Base-by-base conservation (phyloP, 2,329 filamentous ascomycete species). In the Colletotrichum shisoi region DNA sequence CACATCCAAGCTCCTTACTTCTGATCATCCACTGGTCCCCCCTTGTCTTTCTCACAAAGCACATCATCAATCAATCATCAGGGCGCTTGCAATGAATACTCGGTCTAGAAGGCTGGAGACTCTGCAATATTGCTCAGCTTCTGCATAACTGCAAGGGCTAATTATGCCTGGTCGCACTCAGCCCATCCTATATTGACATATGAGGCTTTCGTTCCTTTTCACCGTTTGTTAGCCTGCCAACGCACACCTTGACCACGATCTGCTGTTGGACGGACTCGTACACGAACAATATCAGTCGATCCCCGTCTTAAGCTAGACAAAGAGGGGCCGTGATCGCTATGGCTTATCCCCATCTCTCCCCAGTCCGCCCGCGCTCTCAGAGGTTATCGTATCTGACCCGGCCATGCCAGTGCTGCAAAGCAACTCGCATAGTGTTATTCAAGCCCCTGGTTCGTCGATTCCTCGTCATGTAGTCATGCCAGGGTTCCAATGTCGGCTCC, bases 21-120 rank as follows among this genome's bases (percentile, higher is more conserved):
- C 57, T 51, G 63, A 65, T 57, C 57, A 62, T 17, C 51, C 63
- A 42, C 49, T 31, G 39, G 37, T 39, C 42, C 49, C 31, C 17
- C 49, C 49, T 58, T 34, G 15, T 54, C 34, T 54, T 27, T 45
- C 31, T 39, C 37, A 24, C 9, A 39, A 54, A 58, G 64, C 48
- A 59, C 64, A 64, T 67, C 53, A 58, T 67, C 34, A 64, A 58
- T 63, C 60, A 63, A 58, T 54, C 48, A 65, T 53, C 44, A 66
- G 63, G 42, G 31, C 48, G 44, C 46, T 48, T 42, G 54, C 62
- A 34, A 51, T 51, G 49, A 44, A 62, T 57, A 51, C 42, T 63
- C 24, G 53, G 27, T 27, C 17, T 51, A 42, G 34, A 51, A 56
- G 62, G 49, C 46, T 59, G 48, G 52, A 57, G 27, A 19, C 8